These are phyloP conservation scores for Rhodomyrtus psidioides DNA, from an alignment of 441 rosid species.

Conservation along the genomic window DNA sequence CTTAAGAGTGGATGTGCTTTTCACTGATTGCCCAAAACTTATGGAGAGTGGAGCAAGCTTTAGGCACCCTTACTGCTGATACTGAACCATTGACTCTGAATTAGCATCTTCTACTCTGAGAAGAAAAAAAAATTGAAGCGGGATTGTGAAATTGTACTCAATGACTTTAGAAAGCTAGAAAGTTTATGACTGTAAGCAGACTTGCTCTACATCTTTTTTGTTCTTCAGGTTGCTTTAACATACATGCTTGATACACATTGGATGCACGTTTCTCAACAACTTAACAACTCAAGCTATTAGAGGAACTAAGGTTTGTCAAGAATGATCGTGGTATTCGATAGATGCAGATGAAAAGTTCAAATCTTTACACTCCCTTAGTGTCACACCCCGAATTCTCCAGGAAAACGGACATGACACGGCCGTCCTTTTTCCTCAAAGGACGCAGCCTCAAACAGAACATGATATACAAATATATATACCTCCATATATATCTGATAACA, in stretches of 20 bases:
- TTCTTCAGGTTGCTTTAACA: background rate
- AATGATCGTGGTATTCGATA: background rate
- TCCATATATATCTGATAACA: no score
- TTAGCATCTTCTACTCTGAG: background rate
- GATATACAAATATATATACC: no score
- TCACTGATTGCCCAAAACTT: no score
- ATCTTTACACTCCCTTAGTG: background rate
- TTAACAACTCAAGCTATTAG: background rate
- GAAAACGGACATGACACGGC: no score
- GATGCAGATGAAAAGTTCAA: background rate
- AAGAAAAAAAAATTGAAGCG: background rate
- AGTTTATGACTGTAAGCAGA: background rate
- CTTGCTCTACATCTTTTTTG: background rate
- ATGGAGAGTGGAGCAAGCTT: no score
- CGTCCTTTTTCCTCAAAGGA: no score
- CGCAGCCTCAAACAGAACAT: no score
- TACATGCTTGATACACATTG: background rate
- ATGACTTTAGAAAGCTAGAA: background rate
- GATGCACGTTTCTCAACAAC: background rate
- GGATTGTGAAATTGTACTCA: background rate
- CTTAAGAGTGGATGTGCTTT: no score
- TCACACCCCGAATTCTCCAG: no score
- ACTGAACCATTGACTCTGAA: background rate
- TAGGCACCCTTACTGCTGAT: background rate
- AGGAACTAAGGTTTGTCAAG: background rate